Evolutionary conservation across 2,329 filamentous ascomycete genomes (phyloP).

Genomic region (Fusarium pininemorale): DNA sequence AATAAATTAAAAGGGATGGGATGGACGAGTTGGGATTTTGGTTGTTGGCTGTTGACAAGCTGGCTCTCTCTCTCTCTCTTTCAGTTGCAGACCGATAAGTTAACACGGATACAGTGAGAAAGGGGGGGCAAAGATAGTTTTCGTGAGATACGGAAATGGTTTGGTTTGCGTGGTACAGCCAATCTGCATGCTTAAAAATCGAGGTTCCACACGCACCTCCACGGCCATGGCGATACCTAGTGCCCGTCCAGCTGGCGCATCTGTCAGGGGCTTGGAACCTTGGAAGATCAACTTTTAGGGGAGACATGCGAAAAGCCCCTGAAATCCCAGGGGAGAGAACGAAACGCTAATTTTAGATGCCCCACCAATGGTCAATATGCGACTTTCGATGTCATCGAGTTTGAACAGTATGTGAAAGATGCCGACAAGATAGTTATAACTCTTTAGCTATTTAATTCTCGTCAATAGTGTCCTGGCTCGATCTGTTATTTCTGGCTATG

Average conservation of each 20-base stretch:
- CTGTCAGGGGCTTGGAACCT: conserved; percentile 28
- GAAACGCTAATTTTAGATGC: conserved; percentile 38
- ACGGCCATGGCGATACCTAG: conserved; percentile 25
- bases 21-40: conserved; percentile 1
- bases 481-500: neutral
- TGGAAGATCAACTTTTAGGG: conserved; percentile 6
- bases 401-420: neutral
- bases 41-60: conserved; percentile 14
- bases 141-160: conserved; percentile 19
- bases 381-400: conserved; percentile 28
- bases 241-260: conserved; percentile 5
- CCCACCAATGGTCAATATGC: conserved; percentile 25
- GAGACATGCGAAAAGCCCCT: conserved; percentile 25
- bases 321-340: conserved; percentile 7
- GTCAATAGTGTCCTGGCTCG: neutral
- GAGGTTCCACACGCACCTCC: conserved; percentile 8
- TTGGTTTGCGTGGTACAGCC: conserved; percentile 29
- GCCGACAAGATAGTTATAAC: neutral
- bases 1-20: conserved; percentile 28
- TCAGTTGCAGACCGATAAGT: neutral
- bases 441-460: neutral
- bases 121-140: conserved; percentile 31
- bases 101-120: conserved; percentile 9
- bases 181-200: conserved; percentile 26
- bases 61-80: neutral